Conservation (phyloP, 2,329 filamentous ascomycete species). For the Pleochaeta shiraiana region DNA sequence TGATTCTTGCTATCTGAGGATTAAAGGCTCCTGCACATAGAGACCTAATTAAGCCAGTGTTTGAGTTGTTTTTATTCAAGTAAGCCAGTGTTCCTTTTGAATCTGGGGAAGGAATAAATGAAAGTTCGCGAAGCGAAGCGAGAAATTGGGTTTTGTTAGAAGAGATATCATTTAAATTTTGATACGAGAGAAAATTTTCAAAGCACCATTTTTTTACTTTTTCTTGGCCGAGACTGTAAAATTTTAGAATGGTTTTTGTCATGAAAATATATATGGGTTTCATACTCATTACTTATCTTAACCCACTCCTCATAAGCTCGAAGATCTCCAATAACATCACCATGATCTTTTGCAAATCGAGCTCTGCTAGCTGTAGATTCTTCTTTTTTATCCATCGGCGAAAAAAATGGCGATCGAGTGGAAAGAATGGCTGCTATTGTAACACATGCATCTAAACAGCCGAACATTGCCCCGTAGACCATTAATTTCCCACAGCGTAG, state of each 20-base stretch:
- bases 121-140: slow-evolving; percentile 64
- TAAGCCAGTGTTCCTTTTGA: slow-evolving; percentile 9
- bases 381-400: slow-evolving; percentile 63
- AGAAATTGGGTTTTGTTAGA: slow-evolving; percentile 75
- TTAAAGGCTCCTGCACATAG: slow-evolving; percentile 28
- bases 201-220: slow-evolving; percentile 60
- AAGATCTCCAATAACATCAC: slow-evolving; percentile 75
- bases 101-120: slow-evolving; percentile 36
- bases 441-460: slow-evolving; percentile 71
- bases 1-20: slow-evolving; percentile 79
- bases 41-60: slow-evolving; percentile 19
- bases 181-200: slow-evolving; percentile 61
- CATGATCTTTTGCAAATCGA: slow-evolving; percentile 54
- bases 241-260: slow-evolving; percentile 7
- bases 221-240: slow-evolving; percentile 26
- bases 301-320: slow-evolving; percentile 69
- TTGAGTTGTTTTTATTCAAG: slow-evolving; percentile 27
- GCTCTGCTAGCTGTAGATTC: slow-evolving; percentile 56
- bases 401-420: slow-evolving; percentile 66
- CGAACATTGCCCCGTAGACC: slow-evolving; percentile 86
- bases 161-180: slow-evolving; percentile 72
- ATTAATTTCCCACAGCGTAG: slow-evolving; percentile 85
- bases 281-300: slow-evolving; percentile 35
- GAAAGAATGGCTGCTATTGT: slow-evolving; percentile 88
- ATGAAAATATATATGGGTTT: slow-evolving; percentile 4